Base-by-base conservation (phyloP, 352 stramenopile genomes). In the Pythium utonaiense region DNA sequence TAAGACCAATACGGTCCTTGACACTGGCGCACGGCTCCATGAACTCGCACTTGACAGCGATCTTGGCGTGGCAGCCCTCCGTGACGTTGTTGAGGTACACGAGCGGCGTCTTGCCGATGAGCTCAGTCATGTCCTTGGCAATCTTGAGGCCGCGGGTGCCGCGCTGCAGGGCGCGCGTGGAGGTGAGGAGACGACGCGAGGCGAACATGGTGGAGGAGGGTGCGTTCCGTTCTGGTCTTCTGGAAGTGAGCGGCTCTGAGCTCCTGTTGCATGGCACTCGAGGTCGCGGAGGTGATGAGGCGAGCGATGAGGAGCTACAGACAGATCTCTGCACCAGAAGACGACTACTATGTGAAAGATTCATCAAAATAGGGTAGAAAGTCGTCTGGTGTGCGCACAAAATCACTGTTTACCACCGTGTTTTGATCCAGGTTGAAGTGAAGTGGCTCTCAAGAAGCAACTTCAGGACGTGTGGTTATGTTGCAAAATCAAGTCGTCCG, bases 71-170 rank as follows among this genome's bases (percentile, higher is more conserved):
- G 65, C 75, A 88, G 47, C 80, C 80, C 57, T 91, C 78, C 0
- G 82, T 89, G 50, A 93, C 83, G 54, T 67, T 75, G 70, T 95
- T 93, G 38, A 98, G 73, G 76, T 96, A 97, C 36, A 98, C 90
- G 21, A 98, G 73, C 36, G 95, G 95, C 25, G 95, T 98, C 62
- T 96, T 96, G 36, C 95, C 95, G 71, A 98, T 98, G 50, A 98
- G 83, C 57, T 90, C 91, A 22, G 96, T 96, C 72, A 98, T 91
- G 71, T 96, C 91, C 44, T 96, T 85, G 68, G 93, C 95, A 71
- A 98, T 98, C 64, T 89, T 71, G 53, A 88, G 64, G 53, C 66
- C 79, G 69, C 75, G 74, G 9, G 62, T 61, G 47, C 66, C 67
- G 28, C 64, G 73, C 60, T 80, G 65, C 21, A 71, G 40, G 24